Evolutionary conservation across 371 early-diverging fungal species (phyloP).

Genomic region (Mucor racemosus): DNA sequence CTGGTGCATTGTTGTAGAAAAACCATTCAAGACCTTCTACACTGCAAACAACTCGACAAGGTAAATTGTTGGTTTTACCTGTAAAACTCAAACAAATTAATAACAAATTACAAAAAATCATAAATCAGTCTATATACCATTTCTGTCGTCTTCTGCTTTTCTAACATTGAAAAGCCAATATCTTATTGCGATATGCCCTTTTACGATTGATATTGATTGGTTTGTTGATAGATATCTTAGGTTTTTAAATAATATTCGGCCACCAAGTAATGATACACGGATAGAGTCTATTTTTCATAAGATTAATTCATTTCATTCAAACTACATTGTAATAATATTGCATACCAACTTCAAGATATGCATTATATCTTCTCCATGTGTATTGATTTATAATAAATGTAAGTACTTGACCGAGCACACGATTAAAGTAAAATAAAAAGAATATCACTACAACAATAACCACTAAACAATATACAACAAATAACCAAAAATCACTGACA

Average conservation of each 20-base stretch:
- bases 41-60: constrained; percentile 73
- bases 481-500: constrained; percentile 57
- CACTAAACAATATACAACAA: constrained; percentile 71
- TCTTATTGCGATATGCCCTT: constrained; percentile 79
- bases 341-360: constrained; percentile 78
- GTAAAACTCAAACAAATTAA: background rate
- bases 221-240: constrained; percentile 76
- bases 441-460: constrained; percentile 75
- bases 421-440: constrained; percentile 80
- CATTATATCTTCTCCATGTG: constrained; percentile 73
- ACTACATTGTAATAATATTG: too few species aligned
- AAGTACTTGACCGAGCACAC: constrained; percentile 67
- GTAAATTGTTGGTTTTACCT: constrained; percentile 36
- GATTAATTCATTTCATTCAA: too few species aligned
- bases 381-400: constrained; percentile 71
- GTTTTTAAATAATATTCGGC: constrained; percentile 82
- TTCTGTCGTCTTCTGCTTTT: constrained; percentile 41
- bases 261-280: constrained; percentile 76
- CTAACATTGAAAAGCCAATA: constrained; percentile 79
- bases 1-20: constrained; percentile 81
- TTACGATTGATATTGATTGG: constrained; percentile 73
- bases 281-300: constrained; percentile 64
- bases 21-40: constrained; percentile 86
- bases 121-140: background rate
- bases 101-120: too few species aligned